Conservation (phyloP, 352 stramenopile genomes). For the Phytopythium vexans region DNA sequence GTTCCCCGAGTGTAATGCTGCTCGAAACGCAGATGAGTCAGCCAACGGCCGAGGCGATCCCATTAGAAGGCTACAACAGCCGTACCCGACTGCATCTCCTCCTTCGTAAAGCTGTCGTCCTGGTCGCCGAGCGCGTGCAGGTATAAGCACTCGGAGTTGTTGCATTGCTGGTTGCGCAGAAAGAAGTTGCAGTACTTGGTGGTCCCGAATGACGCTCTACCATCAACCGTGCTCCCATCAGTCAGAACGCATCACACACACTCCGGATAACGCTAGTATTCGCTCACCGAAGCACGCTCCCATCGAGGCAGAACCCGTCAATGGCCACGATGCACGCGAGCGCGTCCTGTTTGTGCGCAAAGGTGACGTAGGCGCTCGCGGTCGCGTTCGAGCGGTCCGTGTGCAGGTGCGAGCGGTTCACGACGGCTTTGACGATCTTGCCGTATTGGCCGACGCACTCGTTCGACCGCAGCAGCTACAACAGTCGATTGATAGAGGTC, state of each 20-base stretch:
- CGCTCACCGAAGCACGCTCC: constrained; percentile 56
- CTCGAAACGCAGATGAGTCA: background rate
- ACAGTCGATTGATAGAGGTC: background rate
- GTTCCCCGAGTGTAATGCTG: constrained; percentile 72
- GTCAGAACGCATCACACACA: background rate
- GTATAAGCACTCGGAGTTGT: constrained; percentile 94
- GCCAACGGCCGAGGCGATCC: background rate
- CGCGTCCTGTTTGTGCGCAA: constrained; percentile 88
- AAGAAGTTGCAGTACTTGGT: constrained; percentile 97
- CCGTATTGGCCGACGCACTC: constrained; percentile 94
- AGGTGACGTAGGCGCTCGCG: constrained; percentile 94
- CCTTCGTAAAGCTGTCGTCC: constrained; percentile 94
- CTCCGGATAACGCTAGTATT: constrained; percentile 49
- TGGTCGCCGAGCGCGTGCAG: constrained; percentile 91
- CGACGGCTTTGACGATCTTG: constrained; percentile 91
- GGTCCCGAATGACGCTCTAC: constrained; percentile 90
- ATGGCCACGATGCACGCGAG: constrained; percentile 89
- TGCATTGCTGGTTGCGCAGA: constrained; percentile 87
- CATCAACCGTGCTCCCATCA: background rate
- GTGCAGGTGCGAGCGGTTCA: constrained; percentile 86
- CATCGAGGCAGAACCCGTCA: constrained; percentile 88
- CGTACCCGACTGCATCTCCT: constrained; percentile 89
- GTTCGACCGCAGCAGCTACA: constrained; percentile 68
- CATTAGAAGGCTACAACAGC: background rate
- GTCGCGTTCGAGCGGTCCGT: constrained; percentile 67